phyloP scores from a whole-genome alignment of 1,284 basidiomycete species.

The Rhodotorula sp. region DNA sequence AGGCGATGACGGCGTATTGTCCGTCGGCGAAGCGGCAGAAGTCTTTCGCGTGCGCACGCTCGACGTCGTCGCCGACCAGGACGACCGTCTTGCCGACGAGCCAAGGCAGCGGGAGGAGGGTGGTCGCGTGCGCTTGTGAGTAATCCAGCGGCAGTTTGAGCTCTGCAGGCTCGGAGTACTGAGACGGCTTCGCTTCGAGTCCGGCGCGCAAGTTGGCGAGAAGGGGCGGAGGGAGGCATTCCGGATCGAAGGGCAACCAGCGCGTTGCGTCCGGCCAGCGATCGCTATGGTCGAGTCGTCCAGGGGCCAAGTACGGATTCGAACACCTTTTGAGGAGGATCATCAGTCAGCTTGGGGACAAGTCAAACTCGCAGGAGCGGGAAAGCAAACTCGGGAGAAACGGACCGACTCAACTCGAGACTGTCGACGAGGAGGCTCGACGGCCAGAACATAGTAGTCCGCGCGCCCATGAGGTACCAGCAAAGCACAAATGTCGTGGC shows the following conservation, averaged over 20 bases:
- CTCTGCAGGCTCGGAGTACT: neutral
- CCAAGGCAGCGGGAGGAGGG: constrained; percentile 23
- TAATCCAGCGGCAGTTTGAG: constrained; percentile 15
- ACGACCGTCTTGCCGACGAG: constrained; percentile 36
- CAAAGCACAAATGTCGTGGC: too few species aligned
- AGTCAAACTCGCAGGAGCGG: neutral
- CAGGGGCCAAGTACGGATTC: constrained; percentile 32
- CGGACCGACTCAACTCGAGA: neutral
- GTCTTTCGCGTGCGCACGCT: constrained; percentile 34
- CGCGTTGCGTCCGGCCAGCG: constrained; percentile 25
- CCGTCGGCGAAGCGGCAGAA: constrained; percentile 38
- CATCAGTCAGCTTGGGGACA: neutral
- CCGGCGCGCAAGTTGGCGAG: constrained; percentile 23
- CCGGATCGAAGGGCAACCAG: constrained; percentile 32
- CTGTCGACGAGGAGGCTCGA: too few species aligned
- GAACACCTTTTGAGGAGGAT: constrained; percentile 14
- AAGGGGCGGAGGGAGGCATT: constrained; percentile 25
- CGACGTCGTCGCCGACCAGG: constrained; percentile 38
- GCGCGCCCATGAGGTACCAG: too few species aligned
- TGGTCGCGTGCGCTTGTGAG: too few species aligned
- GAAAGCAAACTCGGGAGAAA: neutral
- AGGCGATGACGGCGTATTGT: constrained; percentile 25
- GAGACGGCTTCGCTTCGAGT: neutral
- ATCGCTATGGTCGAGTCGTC: constrained; percentile 14
- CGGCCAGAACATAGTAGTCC: too few species aligned